phyloP scores from a whole-genome alignment of 1,284 basidiomycete genomes.

The Papiliotrema terrestris region DNA sequence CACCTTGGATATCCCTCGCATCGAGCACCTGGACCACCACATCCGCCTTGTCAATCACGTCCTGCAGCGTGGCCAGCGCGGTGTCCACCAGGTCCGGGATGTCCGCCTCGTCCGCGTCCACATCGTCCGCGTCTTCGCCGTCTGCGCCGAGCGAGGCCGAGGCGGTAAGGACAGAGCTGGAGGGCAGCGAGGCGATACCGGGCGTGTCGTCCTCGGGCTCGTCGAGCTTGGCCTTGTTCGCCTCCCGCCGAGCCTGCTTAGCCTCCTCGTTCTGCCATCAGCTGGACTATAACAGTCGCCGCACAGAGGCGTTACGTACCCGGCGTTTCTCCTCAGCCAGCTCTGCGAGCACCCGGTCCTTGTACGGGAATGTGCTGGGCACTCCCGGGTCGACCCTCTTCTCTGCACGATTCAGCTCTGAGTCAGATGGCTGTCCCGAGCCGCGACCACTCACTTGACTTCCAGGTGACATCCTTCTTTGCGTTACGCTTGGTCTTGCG shows the following conservation, averaged over 20 bases:
- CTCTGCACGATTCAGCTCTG: slow-evolving; percentile 51
- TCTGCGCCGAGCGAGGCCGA: slow-evolving; percentile 10
- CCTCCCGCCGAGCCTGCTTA: slow-evolving; percentile 52
- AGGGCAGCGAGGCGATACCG: slow-evolving; percentile 30
- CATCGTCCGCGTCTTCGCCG: slow-evolving; percentile 9
- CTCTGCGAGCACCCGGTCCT: slow-evolving; percentile 93
- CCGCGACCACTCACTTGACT: slow-evolving; percentile 67
- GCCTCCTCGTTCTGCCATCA: slow-evolving; percentile 25
- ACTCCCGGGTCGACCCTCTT: slow-evolving; percentile 87
- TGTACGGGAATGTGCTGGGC: slow-evolving; percentile 95
- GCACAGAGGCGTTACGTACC: slow-evolving; percentile 50
- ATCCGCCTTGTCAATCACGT: slow-evolving; percentile 78
- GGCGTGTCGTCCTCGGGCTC: slow-evolving; percentile 46
- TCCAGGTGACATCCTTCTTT: slow-evolving; percentile 85
- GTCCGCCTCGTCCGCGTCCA: slow-evolving; percentile 50
- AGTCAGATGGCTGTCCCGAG: not conserved
- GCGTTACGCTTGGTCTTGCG: slow-evolving; percentile 73
- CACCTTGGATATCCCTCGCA: slow-evolving; percentile 73
- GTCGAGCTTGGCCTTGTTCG: slow-evolving; percentile 41
- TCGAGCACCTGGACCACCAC: slow-evolving; percentile 81
- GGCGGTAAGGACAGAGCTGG: slow-evolving; percentile 20
- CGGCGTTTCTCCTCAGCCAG: slow-evolving; percentile 71
- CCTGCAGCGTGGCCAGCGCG: slow-evolving; percentile 62
- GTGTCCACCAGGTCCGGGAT: slow-evolving; percentile 62
- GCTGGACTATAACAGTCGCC: not conserved